phyloP scores from a whole-genome alignment of 2,329 filamentous ascomycete genomes.

The Nigrograna mackinnonii region DNA sequence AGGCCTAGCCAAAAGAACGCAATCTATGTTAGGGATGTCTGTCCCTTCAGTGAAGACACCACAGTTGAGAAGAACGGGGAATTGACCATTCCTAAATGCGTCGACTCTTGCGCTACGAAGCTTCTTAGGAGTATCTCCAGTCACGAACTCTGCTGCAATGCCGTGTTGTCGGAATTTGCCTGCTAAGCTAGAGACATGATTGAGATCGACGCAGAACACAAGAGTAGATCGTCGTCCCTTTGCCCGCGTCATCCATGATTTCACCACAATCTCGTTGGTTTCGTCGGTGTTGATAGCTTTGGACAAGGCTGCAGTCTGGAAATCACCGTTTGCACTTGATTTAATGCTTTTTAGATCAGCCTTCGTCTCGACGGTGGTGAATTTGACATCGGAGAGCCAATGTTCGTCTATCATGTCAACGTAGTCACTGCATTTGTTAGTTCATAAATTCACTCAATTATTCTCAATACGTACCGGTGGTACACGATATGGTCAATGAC shows the following conservation, averaged over 20 bases:
- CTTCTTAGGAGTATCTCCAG: constrained; percentile 73
- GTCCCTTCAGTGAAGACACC: constrained; percentile 97
- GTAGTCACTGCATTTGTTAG: constrained; percentile 56
- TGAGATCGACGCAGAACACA: constrained; percentile 91
- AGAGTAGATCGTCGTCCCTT: constrained; percentile 77
- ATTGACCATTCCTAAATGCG: constrained; percentile 75
- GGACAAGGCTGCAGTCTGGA: constrained; percentile 76
- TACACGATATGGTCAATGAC: constrained; percentile 97
- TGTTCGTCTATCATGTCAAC: constrained; percentile 84
- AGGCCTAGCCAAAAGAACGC: constrained; percentile 82
- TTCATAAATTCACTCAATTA: background rate
- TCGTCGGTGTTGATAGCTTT: constrained; percentile 78
- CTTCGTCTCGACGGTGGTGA: constrained; percentile 86
- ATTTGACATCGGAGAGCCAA: constrained; percentile 89
- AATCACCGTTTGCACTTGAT: constrained; percentile 72
- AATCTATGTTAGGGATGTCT: constrained; percentile 97
- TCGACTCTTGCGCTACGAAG: constrained; percentile 72
- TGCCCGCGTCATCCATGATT: constrained; percentile 83
- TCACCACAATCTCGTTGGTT: constrained; percentile 82
- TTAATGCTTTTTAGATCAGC: constrained; percentile 77
- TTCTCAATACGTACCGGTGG: constrained; percentile 62
- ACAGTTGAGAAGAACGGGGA: constrained; percentile 89
- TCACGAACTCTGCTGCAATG: constrained; percentile 85
- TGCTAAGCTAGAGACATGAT: constrained; percentile 77
- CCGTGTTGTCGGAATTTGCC: constrained; percentile 75